Evolutionary conservation across 1,284 basidiomycete species (phyloP).

Genomic region (Trichosporon sp.): DNA sequence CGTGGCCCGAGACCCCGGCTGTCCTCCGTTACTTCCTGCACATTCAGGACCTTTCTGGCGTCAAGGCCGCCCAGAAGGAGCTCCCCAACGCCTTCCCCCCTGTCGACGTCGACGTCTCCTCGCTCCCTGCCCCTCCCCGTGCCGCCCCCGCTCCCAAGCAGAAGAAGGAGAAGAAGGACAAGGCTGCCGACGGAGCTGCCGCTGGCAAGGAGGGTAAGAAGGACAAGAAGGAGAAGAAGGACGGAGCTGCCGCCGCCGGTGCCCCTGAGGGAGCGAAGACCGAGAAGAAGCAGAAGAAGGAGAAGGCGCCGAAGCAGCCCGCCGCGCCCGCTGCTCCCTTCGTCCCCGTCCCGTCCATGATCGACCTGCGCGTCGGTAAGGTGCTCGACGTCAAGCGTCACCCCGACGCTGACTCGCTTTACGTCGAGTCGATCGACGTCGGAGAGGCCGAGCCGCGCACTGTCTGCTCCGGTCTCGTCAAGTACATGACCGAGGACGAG

Average conservation of each 20-base stretch:
- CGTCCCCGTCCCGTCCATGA: constrained; percentile 83
- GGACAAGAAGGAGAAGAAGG: constrained; percentile 36
- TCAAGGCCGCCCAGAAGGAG: constrained; percentile 42
- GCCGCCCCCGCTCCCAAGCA: constrained; percentile 66
- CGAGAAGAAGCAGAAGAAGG: constrained; percentile 56
- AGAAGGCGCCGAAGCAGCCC: constrained; percentile 35
- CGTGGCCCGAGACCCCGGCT: constrained; percentile 71
- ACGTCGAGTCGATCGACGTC: constrained; percentile 88
- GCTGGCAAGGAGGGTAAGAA: constrained; percentile 30
- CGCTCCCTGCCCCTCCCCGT: constrained; percentile 68
- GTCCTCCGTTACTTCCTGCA: constrained; percentile 91
- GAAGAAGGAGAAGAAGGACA: constrained; percentile 60
- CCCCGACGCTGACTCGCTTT: constrained; percentile 88
- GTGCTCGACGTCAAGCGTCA: constrained; percentile 89
- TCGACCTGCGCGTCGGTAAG: constrained; percentile 84
- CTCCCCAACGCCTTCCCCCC: constrained; percentile 54
- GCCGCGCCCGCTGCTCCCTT: constrained; percentile 58
- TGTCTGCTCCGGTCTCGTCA: constrained; percentile 88
- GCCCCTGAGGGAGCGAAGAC: constrained; percentile 50
- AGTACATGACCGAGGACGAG: constrained; percentile 89
- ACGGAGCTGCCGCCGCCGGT: constrained; percentile 10
- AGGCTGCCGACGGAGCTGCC: constrained; percentile 45
- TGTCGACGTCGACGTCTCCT: constrained; percentile 67
- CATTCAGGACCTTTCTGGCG: constrained; percentile 67
- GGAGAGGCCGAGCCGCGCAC: constrained; percentile 88